Base-by-base conservation (phyloP, 129 eudicot species). In the Chrysanthemum makinoi region DNA sequence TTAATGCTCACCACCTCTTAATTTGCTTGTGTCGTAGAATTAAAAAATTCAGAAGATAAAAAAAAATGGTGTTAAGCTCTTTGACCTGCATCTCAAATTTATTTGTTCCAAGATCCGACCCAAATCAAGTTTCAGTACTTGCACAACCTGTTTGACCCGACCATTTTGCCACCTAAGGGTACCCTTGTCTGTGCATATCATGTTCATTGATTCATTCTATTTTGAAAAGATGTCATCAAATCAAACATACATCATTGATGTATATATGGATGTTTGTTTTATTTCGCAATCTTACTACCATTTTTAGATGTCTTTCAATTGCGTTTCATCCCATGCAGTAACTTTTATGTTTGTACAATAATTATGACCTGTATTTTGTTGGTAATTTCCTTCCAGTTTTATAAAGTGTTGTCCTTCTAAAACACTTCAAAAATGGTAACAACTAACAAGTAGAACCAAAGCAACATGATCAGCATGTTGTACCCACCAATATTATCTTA, bases 381-480 rank as follows among this genome's bases (percentile, higher is more conserved):
- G 66, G 55, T 28, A 28, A 28, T 70, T 56, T 65, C 59, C 58
- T 16, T 43, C 58, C 20, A 14, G 61, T 56, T 56, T 10, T 77
- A 65, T 3, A 60, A 49, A 69, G 50, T 6, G 7, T 39, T 39
- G 46, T 39, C 46, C 46, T 39, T 39, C 46, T 1, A 39, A 39
- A 7, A 39, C 46, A 39, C 46, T 39, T 6, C 10, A 39, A 39
- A 39, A 39, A 1, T 73, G 54, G 24, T 46, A 75, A 22, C 18
- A 22, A 17, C 47, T 67, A 46, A 22, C 30, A 22, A 17, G 59
- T 67, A 46, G 72, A 67, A 50, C 12, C 59, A 67, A 68, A 52
- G 26, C 73, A 68, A 68, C 73, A 72, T n/a, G n/a, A n/a, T 47
- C 20, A 57, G 43, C 66, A 72, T 72, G 59, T 59, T 66, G 28